These are phyloP conservation scores for Aspergillus texensis DNA, from an alignment of 2,329 filamentous ascomycete species.

Conservation along the genomic window DNA sequence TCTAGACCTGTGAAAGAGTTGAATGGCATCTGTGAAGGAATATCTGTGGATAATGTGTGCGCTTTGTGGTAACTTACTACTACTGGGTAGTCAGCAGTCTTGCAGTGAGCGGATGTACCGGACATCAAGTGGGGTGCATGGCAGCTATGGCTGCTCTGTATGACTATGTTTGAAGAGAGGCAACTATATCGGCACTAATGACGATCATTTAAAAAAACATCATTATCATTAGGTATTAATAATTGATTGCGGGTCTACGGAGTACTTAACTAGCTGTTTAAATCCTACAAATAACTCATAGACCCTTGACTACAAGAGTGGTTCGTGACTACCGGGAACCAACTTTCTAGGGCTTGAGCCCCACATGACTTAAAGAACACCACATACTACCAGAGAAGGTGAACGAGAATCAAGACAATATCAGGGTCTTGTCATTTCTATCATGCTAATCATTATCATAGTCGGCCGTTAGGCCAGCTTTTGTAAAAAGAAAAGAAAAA, in stretches of 20 bases:
- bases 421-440: slow-evolving; percentile 19
- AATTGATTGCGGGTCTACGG: neutral
- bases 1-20: too few relatives aligned
- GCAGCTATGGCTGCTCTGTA: too few relatives aligned
- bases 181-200: neutral
- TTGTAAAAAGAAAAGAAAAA: neutral
- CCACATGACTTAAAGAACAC: slow-evolving; percentile 1
- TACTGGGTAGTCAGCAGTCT: too few relatives aligned
- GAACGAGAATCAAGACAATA: neutral
- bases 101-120: too few relatives aligned
- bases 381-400: neutral
- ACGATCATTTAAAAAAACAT: neutral
- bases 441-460: slow-evolving; percentile 26
- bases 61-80: too few relatives aligned
- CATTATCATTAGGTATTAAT: neutral
- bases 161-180: neutral
- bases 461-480: slow-evolving; percentile 9
- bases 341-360: slow-evolving; percentile 1
- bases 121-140: too few relatives aligned
- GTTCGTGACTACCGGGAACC: neutral
- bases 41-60: too few relatives aligned
- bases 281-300: neutral
- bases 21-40: too few relatives aligned
- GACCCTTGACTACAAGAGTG: neutral
- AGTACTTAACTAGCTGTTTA: neutral